Evolutionary conservation across 441 rosid genomes (phyloP), one percentile per base, ranked within the genome.

Genomic region (Raphanus hybrid): DNA sequence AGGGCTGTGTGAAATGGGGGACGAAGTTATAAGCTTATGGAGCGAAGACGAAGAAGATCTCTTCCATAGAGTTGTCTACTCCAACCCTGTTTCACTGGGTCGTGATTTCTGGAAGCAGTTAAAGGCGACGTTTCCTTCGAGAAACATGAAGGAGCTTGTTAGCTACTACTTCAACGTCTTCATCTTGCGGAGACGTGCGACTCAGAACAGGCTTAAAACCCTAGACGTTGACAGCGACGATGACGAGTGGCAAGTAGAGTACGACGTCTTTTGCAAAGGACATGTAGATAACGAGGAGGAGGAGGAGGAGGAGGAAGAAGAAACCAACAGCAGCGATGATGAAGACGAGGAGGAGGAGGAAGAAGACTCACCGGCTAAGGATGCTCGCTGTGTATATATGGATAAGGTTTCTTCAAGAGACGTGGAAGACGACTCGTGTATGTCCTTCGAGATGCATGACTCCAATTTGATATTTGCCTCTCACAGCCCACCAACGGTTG

Each of bases 131-230:
- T 89, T 89, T 70, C 85, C 87, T 81, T 84, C 86, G 7, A 85
- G 86, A 65, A 70, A 69, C 65, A 84, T 78, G 71, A 70, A 61
- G 59, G 91, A 89, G 4, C 69, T 85, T 60, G 90, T 89, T 23
- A 80, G 85, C 71, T 89, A 87, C 80, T 89, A 89, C 82, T 89
- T 87, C 37, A 87, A 89, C 41, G 88, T 83, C 62, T 87, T 89
- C 74, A 80, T 87, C 85, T 80, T 89, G 55, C 80, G 68, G 70
- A 82, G 81, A 76, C 86, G 91, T 1, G 84, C 87, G 27, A 75
- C 61, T 0, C 93, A 89, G 86, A 89, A 89, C 78, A 75, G 91
- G 76, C 80, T 78, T 65, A 75, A 75, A 61, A 76, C 81, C 4
- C 57, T 85, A 82, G 87, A 84, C 18, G 69, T 85, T 6, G 90